These are phyloP conservation scores for Allium sativum DNA, from an alignment of 106 monocot species.

Conservation along the genomic window DNA sequence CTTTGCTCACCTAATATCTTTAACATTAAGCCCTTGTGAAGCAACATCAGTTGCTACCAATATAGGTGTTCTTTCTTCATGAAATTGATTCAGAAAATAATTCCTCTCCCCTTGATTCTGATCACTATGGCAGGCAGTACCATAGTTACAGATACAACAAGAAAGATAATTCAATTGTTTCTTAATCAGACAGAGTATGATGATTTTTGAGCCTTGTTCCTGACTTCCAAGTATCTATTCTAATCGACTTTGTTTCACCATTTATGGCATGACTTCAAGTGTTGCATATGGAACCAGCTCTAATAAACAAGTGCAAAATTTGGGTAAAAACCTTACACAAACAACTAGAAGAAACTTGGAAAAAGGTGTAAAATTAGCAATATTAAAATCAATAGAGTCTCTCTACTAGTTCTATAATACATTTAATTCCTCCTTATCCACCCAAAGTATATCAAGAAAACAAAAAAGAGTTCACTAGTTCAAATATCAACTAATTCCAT, in stretches of 20 bases:
- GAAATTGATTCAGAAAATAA: conserved; percentile 57
- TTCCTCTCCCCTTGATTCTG: conserved; percentile 82
- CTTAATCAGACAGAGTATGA: conserved; percentile 79
- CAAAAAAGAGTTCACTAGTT: no score
- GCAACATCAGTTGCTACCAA: conserved; percentile 92
- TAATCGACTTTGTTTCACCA: conserved; percentile 65
- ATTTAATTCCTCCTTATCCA: no score
- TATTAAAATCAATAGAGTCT: no score
- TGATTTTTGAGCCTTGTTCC: conserved; percentile 71
- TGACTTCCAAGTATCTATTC: conserved; percentile 82
- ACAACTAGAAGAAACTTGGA: no score
- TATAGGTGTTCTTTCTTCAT: conserved; percentile 47
- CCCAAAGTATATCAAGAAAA: no score
- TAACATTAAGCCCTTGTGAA: conserved; percentile 76
- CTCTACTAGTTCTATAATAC: no score
- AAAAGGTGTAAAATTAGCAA: no score
- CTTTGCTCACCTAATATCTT: conserved; percentile 64
- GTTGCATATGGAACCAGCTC: conserved; percentile 18
- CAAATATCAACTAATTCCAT: no score
- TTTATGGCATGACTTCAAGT: conserved; percentile 54
- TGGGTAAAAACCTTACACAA: no score
- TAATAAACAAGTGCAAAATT: no score
- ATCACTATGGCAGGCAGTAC: conserved; percentile 69
- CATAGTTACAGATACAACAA: conserved; percentile 44
- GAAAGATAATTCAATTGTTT: conserved; percentile 66